Conservation (phyloP, 352 stramenopile species). For the Phytopythium boreale region DNA sequence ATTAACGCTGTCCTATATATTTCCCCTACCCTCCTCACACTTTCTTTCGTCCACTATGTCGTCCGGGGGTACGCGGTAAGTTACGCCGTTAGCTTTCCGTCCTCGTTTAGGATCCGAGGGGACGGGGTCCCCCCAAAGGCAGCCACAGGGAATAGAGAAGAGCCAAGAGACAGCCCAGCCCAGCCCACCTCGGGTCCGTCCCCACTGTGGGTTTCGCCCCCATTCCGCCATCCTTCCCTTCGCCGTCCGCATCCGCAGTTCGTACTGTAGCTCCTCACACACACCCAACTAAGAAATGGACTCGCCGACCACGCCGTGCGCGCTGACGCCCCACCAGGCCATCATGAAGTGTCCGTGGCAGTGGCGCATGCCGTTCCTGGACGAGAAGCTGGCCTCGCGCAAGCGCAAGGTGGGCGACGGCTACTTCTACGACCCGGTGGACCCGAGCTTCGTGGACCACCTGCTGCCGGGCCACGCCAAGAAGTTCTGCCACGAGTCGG, state of each 20-base stretch:
- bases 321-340: conserved; percentile 63
- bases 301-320: conserved; percentile 36
- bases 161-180: conserved; percentile 3
- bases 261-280: no score
- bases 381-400: conserved; percentile 76
- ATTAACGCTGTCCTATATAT: background rate
- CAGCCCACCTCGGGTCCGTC: background rate
- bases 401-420: conserved; percentile 84
- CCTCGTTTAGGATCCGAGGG: conserved; percentile 1
- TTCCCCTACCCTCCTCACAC: background rate
- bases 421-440: conserved; percentile 83
- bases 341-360: conserved; percentile 90
- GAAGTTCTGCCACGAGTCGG: conserved; percentile 77
- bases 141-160: background rate
- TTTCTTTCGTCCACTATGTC: background rate
- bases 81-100: background rate
- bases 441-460: conserved; percentile 84
- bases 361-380: conserved; percentile 82
- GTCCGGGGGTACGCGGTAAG: background rate
- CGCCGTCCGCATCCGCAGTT: background rate
- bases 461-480: conserved; percentile 74
- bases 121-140: background rate
- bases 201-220: conserved; percentile 2
- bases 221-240: background rate
- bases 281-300: no score